A percentile compares a stretch with the other conserved stretches of the same genome.
Evolutionary conservation across 2,329 filamentous ascomycete genomes (phyloP).

Genomic region (Cadophora luteo-olivacea): DNA sequence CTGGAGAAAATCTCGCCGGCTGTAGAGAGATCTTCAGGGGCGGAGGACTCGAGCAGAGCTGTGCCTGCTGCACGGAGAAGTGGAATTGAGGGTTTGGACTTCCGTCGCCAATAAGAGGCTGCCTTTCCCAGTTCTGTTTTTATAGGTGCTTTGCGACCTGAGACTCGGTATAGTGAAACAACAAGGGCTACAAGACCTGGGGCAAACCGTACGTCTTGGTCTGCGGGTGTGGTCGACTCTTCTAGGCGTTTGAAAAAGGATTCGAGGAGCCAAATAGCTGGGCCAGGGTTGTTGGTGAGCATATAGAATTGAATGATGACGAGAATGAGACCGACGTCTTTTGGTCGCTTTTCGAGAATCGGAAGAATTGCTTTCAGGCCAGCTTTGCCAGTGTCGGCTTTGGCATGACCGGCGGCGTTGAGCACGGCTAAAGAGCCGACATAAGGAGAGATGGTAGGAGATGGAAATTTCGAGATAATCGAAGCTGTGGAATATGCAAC

Average conservation of each 20-base stretch:
- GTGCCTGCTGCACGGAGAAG: constrained; percentile 84
- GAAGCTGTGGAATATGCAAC: constrained; percentile 57
- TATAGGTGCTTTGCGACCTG: constrained; percentile 75
- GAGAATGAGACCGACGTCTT: constrained; percentile 80
- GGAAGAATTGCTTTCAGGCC: constrained; percentile 73
- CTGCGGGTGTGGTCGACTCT: constrained; percentile 58
- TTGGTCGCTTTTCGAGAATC: constrained; percentile 74
- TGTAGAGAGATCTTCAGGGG: constrained; percentile 68
- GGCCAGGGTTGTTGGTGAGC: constrained; percentile 70
- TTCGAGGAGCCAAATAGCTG: constrained; percentile 78
- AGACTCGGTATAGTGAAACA: constrained; percentile 78
- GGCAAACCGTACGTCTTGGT: constrained; percentile 76
- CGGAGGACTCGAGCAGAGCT: constrained; percentile 78
- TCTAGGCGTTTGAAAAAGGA: constrained; percentile 77
- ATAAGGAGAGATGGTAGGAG: constrained; percentile 55
- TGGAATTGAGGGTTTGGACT: constrained; percentile 62
- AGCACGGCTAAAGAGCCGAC: constrained; percentile 65
- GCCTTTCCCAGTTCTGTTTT: constrained; percentile 79
- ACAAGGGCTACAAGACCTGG: constrained; percentile 84
- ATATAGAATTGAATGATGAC: constrained; percentile 85
- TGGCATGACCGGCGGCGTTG: constrained; percentile 77
- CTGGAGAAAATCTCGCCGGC: constrained; percentile 82
- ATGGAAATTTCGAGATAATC: constrained; percentile 51
- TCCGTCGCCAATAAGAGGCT: constrained; percentile 79
- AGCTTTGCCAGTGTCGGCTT: constrained; percentile 67